A percentile compares a stretch with the other conserved stretches of the same genome.
phyloP scores from a whole-genome alignment of 2,329 filamentous ascomycete genomes.

The Westerdykella aurantiaca region DNA sequence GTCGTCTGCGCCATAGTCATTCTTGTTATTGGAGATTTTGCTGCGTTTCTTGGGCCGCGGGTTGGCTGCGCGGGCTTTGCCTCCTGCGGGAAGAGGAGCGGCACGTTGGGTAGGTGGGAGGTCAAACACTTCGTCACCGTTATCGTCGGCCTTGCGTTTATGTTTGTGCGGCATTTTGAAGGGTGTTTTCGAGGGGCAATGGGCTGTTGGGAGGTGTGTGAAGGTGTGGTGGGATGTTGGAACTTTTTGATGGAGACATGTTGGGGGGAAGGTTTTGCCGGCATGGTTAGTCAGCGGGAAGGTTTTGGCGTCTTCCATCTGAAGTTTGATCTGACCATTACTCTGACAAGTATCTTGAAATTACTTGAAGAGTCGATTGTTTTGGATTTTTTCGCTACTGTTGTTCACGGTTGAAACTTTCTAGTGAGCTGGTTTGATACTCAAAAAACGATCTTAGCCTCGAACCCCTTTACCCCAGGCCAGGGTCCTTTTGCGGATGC shows the following conservation, averaged over 20 bases:
- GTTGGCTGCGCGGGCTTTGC: slow-evolving; percentile 39
- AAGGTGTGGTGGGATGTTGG: not conserved
- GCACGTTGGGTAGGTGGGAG: slow-evolving; percentile 58
- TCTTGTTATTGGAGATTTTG: slow-evolving; percentile 39
- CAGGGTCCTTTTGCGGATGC: no score
- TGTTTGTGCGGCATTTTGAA: slow-evolving; percentile 78
- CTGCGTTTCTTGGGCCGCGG: slow-evolving; percentile 26
- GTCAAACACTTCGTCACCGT: slow-evolving; percentile 44
- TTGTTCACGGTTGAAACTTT: no score
- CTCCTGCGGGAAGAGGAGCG: slow-evolving; percentile 52
- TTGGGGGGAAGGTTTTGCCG: not conserved
- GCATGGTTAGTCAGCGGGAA: not conserved
- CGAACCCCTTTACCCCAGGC: no score
- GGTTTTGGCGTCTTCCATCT: not conserved
- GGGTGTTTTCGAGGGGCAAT: not conserved
- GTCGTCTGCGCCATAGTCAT: slow-evolving; percentile 62
- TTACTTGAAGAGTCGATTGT: no score
- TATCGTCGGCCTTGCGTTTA: slow-evolving; percentile 54
- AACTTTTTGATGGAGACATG: not conserved
- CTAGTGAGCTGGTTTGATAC: no score
- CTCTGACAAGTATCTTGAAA: no score
- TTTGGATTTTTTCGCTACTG: no score
- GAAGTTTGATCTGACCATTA: no score
- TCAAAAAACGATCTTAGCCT: no score
- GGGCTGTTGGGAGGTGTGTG: not conserved